Conservation (phyloP, 768 basidiomycete genomes). For the Podaxis carcinomalis region DNA sequence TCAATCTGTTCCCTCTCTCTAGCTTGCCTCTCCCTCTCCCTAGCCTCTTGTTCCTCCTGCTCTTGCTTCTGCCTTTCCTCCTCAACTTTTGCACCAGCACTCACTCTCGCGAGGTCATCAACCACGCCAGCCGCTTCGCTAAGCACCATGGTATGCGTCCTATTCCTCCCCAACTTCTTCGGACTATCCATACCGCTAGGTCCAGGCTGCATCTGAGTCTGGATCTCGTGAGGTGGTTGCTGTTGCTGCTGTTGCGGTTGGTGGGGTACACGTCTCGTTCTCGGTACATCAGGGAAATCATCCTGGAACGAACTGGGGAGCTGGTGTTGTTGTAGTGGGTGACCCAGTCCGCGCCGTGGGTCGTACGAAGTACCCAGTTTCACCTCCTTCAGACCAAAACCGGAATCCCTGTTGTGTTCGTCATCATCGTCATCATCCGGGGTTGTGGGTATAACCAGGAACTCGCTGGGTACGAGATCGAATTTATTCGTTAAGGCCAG, state of each 20-base stretch:
- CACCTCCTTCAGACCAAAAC: constrained; percentile 1
- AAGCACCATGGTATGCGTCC: constrained; percentile 77
- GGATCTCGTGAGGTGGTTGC: background rate
- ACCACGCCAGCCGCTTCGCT: constrained; percentile 35
- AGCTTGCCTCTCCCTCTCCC: background rate
- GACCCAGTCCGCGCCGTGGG: background rate
- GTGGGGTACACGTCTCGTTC: constrained; percentile 3
- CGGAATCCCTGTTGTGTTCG: constrained; percentile 25
- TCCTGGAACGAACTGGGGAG: background rate
- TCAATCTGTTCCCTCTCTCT: background rate
- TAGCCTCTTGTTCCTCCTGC: constrained; percentile 13
- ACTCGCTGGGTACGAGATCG: constrained; percentile 77
- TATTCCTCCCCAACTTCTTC: constrained; percentile 44
- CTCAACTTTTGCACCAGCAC: background rate
- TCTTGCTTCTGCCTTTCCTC: constrained; percentile 12
- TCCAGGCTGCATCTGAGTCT: background rate
- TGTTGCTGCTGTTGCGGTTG: background rate
- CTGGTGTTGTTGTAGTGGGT: background rate
- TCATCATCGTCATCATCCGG: constrained; percentile 18
- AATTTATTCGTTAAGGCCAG: constrained; percentile 77
- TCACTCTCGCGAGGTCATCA: constrained; percentile 26
- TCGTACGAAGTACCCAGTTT: constrained; percentile 8
- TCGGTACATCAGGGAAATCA: background rate
- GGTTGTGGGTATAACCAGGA: constrained; percentile 68
- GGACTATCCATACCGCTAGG: constrained; percentile 26